These are phyloP conservation scores for Globisporangium okanoganense DNA, from an alignment of 352 stramenopile genomes.

Conservation along the genomic window DNA sequence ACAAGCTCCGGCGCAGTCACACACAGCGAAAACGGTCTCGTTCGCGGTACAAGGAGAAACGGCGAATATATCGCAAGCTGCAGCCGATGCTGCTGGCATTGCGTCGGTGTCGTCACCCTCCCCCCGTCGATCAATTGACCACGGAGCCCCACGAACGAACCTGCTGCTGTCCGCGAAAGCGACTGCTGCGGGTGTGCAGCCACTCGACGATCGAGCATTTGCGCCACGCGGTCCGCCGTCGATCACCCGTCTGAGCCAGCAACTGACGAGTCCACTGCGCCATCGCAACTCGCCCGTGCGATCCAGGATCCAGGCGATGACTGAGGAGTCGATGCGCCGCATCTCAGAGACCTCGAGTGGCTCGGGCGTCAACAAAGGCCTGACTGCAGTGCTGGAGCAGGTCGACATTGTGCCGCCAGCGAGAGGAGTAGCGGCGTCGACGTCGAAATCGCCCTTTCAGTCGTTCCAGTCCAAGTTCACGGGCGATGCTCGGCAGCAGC, in stretches of 20 bases:
- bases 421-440: slow-evolving; percentile 20
- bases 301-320: slow-evolving; percentile 17
- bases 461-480: slow-evolving; percentile 75
- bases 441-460: slow-evolving; percentile 70
- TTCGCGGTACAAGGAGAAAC: slow-evolving; percentile 1
- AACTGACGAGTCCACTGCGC: slow-evolving; percentile 20
- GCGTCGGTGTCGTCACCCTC: slow-evolving; percentile 11
- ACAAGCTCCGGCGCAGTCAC: background rate
- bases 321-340: slow-evolving; percentile 18
- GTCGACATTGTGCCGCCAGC: slow-evolving; percentile 33
- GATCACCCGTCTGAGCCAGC: slow-evolving; percentile 17
- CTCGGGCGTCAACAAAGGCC: slow-evolving; percentile 1
- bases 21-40: slow-evolving; percentile 1
- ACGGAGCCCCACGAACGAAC: background rate
- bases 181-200: slow-evolving; percentile 9
- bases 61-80: background rate
- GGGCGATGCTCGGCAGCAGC: slow-evolving; percentile 1
- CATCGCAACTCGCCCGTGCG: slow-evolving; percentile 18
- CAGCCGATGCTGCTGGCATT: background rate
- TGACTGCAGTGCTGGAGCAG: slow-evolving; percentile 36
- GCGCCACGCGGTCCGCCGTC: slow-evolving; percentile 12
- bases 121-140: slow-evolving; percentile 5
- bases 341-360: slow-evolving; percentile 4
- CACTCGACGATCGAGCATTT: slow-evolving; percentile 16
- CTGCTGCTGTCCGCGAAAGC: slow-evolving; percentile 13